phyloP scores from a whole-genome alignment of 1,139 yeast species.

The Geotrichum cucujoidarum region DNA sequence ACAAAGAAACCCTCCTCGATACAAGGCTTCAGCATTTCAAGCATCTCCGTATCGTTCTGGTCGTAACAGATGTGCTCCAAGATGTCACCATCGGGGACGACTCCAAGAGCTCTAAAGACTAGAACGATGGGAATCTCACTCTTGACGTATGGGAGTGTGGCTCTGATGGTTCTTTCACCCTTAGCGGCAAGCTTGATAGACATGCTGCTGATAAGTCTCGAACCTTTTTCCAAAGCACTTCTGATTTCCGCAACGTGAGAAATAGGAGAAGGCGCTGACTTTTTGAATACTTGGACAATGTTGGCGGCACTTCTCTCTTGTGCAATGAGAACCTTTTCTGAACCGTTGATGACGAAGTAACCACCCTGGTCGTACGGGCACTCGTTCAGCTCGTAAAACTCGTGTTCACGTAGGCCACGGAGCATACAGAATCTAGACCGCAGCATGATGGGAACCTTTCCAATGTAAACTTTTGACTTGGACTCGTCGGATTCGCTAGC shows the following conservation, averaged over 20 bases:
- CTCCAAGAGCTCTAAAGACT: slow-evolving; percentile 96
- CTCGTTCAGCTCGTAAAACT: slow-evolving; percentile 89
- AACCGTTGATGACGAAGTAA: slow-evolving; percentile 94
- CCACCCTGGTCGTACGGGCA: slow-evolving; percentile 99
- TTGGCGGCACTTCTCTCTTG: slow-evolving; percentile 98
- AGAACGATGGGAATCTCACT: slow-evolving; percentile 95
- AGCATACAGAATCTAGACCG: slow-evolving; percentile 94
- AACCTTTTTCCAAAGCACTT: slow-evolving; percentile 94
- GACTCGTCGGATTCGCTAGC: slow-evolving; percentile 56
- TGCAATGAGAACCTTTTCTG: slow-evolving; percentile 95
- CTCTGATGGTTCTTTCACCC: slow-evolving; percentile 82
- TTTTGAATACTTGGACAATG: slow-evolving; percentile 95
- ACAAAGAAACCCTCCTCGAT: slow-evolving; percentile 98
- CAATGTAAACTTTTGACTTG: slow-evolving; percentile 75
- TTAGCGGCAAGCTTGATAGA: slow-evolving; percentile 89
- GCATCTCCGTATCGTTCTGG: slow-evolving; percentile 98
- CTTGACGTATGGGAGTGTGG: slow-evolving; percentile 91
- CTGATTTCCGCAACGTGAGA: slow-evolving; percentile 96
- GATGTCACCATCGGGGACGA: slow-evolving; percentile 98
- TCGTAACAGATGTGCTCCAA: slow-evolving; percentile 97
- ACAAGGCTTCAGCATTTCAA: slow-evolving; percentile 98
- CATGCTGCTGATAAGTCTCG: slow-evolving; percentile 87
- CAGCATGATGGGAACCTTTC: slow-evolving; percentile 97
- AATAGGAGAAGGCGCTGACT: slow-evolving; percentile 95
- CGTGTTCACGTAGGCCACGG: slow-evolving; percentile 88